Conservation (phyloP, 495 filamentous ascomycete species). For the Cudoniella acicularis region DNA sequence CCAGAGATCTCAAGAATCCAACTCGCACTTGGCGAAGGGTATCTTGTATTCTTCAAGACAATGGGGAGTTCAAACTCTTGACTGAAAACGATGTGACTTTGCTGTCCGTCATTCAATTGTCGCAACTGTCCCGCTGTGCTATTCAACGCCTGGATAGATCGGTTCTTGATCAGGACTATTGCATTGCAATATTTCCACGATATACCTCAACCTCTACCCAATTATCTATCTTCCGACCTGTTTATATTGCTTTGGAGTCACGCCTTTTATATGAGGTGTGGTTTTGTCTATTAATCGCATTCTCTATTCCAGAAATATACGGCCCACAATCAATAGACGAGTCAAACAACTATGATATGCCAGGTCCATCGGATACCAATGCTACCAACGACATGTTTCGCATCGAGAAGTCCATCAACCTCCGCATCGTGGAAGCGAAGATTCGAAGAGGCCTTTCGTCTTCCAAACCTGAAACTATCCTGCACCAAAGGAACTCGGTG, state of each 20-base stretch:
- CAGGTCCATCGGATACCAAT: constrained; percentile 26
- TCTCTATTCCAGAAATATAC: constrained; percentile 91
- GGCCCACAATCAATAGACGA: constrained; percentile 41
- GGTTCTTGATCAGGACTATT: constrained; percentile 92
- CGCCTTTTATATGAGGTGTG: constrained; percentile 92
- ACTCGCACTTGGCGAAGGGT: constrained; percentile 72
- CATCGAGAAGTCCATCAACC: constrained; percentile 53
- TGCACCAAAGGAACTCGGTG: constrained; percentile 11
- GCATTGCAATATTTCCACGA: constrained; percentile 88
- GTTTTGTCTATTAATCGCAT: constrained; percentile 90
- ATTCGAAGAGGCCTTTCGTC: constrained; percentile 25
- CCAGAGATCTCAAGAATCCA: constrained; percentile 34
- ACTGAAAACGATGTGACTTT: constrained; percentile 76
- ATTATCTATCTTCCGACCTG: constrained; percentile 62
- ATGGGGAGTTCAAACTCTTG: constrained; percentile 89
- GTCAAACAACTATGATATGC: constrained; percentile 27
- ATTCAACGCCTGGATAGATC: constrained; percentile 86
- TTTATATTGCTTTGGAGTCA: constrained; percentile 84
- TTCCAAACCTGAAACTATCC: constrained; percentile 29
- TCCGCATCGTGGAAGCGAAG: constrained; percentile 58
- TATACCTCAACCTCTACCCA: constrained; percentile 61
- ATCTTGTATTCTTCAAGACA: constrained; percentile 91
- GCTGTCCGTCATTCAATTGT: constrained; percentile 80
- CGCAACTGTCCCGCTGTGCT: constrained; percentile 81
- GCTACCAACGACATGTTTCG: constrained; percentile 47